A percentile compares a stretch with the other conserved stretches of the same genome.
Evolutionary conservation across 148 eudicot species (phyloP).

Genomic region (Limonium bicolor): DNA sequence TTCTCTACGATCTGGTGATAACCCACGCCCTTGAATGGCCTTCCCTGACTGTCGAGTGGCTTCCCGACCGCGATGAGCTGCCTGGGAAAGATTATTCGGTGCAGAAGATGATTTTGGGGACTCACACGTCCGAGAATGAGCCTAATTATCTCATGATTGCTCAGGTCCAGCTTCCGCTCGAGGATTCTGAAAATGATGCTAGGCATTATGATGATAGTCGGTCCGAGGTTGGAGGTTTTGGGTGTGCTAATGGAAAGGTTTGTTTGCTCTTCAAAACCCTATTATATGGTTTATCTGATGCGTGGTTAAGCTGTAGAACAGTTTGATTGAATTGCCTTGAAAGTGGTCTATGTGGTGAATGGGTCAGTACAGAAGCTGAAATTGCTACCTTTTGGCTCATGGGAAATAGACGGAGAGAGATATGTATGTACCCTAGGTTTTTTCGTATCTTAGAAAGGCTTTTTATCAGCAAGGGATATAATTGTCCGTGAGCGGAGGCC

Average conservation of each 20-base stretch:
- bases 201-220: slow-evolving; percentile 52
- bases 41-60: slow-evolving; percentile 92
- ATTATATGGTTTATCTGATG: too few relatives aligned
- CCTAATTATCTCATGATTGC: slow-evolving; percentile 79
- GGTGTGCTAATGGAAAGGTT: slow-evolving; percentile 68
- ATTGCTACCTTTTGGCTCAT: too few relatives aligned
- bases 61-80: slow-evolving; percentile 63
- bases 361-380: too few relatives aligned
- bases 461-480: too few relatives aligned
- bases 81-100: slow-evolving; percentile 73
- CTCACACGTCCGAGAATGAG: slow-evolving; percentile 69
- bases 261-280: too few relatives aligned
- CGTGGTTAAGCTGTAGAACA: too few relatives aligned
- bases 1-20: slow-evolving; percentile 64
- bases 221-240: slow-evolving; percentile 59
- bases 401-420: too few relatives aligned
- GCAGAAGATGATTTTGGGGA: slow-evolving; percentile 85
- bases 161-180: slow-evolving; percentile 77
- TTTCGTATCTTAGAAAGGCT: too few relatives aligned
- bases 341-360: too few relatives aligned
- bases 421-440: too few relatives aligned
- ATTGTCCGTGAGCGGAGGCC: too few relatives aligned
- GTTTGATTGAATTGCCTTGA: too few relatives aligned
- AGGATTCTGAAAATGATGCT: slow-evolving; percentile 62
- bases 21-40: slow-evolving; percentile 94